Conservation (phyloP, 768 basidiomycete genomes). For the Boletus subparvulus region DNA sequence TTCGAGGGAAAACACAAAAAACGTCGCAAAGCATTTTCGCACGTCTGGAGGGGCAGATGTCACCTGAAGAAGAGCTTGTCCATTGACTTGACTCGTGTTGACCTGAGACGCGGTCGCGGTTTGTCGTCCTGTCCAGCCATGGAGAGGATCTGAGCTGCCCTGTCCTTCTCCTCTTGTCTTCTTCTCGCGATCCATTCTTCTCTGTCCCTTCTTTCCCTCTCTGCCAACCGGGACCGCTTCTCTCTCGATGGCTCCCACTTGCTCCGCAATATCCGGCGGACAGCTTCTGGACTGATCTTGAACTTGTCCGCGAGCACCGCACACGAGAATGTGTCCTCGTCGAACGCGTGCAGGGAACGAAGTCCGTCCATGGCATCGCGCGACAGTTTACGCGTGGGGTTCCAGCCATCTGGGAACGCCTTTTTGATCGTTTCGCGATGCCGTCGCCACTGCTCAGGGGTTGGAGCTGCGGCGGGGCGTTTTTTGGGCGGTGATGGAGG, state of each 20-base stretch:
- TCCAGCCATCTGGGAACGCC: conserved; percentile 68
- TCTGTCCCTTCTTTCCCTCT: conserved; percentile 49
- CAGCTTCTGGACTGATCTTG: conserved; percentile 77
- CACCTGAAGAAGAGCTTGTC: conserved; percentile 46
- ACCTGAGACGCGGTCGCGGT: conserved; percentile 8
- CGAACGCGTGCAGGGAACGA: conserved; percentile 60
- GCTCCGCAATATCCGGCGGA: conserved; percentile 75
- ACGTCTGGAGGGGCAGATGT: conserved; percentile 15
- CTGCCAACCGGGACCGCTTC: conserved; percentile 47
- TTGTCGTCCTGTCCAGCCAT: conserved; percentile 17
- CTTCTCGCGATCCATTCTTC: conserved; percentile 38
- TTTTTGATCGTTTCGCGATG: conserved; percentile 54
- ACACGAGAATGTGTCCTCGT: conserved; percentile 64
- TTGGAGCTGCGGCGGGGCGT: conserved; percentile 19
- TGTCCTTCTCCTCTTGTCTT: conserved; percentile 43
- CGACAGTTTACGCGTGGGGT: conserved; percentile 76
- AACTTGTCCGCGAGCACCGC: conserved; percentile 73
- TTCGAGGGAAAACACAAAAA: not conserved
- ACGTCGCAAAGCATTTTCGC: conserved; percentile 4
- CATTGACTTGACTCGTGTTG: conserved; percentile 27
- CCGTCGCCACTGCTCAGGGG: conserved; percentile 46
- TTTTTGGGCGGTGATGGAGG: conserved; percentile 26
- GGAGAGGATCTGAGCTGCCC: conserved; percentile 36
- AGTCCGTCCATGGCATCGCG: conserved; percentile 83
- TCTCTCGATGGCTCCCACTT: conserved; percentile 64